These are phyloP conservation scores for Vaccinium darrowii DNA, from an alignment of 148 eudicot species.

Conservation along the genomic window DNA sequence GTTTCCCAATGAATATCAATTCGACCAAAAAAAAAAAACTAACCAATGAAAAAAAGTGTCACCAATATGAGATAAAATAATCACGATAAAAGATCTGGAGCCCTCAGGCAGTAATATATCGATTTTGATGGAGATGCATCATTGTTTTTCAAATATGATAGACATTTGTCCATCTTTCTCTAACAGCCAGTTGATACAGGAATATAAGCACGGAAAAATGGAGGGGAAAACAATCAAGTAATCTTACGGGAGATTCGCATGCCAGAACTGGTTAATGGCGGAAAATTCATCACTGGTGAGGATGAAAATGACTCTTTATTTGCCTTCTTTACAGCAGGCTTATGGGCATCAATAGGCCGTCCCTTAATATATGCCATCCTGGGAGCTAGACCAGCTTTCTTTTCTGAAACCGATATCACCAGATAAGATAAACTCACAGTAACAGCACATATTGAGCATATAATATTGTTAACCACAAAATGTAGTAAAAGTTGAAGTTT, in stretches of 20 bases:
- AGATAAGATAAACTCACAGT: background rate
- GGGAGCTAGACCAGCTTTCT: background rate
- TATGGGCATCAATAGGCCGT: background rate
- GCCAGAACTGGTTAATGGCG: background rate
- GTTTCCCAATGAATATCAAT: background rate
- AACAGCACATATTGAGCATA: background rate
- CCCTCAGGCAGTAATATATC: background rate
- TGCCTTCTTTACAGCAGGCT: background rate
- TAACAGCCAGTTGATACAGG: background rate
- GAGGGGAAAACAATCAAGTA: background rate
- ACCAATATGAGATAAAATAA: background rate
- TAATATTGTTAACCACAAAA: background rate
- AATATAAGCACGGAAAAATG: background rate
- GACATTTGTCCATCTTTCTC: background rate
- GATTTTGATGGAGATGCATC: background rate
- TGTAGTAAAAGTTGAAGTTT: background rate
- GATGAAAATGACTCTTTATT: constrained; percentile 4
- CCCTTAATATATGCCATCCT: background rate
- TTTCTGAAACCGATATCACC: background rate
- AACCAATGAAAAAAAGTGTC: background rate
- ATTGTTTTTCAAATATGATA: background rate
- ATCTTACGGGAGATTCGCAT: background rate
- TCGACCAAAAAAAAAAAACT: background rate
- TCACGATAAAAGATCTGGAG: background rate
- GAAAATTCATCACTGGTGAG: background rate